Evolutionary conservation across 2,329 filamentous ascomycete species (phyloP).

Genomic region (Aspergillus chevalieri): DNA sequence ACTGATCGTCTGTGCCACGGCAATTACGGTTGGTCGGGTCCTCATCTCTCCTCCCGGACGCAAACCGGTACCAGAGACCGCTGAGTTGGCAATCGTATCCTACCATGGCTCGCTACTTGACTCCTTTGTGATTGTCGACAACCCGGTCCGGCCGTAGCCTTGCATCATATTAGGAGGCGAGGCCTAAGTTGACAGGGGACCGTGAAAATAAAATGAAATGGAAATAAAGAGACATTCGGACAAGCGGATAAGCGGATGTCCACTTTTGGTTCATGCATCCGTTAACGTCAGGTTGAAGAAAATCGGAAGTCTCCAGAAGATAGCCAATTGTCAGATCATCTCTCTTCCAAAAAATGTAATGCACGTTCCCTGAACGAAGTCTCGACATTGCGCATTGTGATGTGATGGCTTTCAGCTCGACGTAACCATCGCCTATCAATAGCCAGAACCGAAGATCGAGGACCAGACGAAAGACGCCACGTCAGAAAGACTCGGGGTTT

Average conservation of each 20-base stretch:
- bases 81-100: slow-evolving; percentile 26
- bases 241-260: slow-evolving; percentile 11
- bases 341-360: background rate
- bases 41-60: slow-evolving; percentile 12
- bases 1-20: slow-evolving; percentile 15
- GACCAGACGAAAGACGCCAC: slow-evolving; percentile 34
- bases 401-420: slow-evolving; percentile 1
- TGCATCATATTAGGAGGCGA: slow-evolving; percentile 11
- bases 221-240: slow-evolving; percentile 2
- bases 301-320: background rate
- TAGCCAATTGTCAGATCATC: background rate
- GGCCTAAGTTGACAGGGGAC: background rate
- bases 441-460: slow-evolving; percentile 13
- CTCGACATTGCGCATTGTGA: background rate
- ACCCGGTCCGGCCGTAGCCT: slow-evolving; percentile 16
- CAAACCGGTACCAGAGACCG: slow-evolving; percentile 15
- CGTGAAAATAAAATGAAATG: slow-evolving; percentile 1
- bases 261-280: slow-evolving; percentile 6
- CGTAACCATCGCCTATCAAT: slow-evolving; percentile 1
- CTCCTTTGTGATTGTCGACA: slow-evolving; percentile 11
- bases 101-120: slow-evolving; percentile 17
- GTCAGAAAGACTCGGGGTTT: slow-evolving; percentile 34
- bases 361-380: background rate
- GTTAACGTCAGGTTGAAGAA: slow-evolving; percentile 4
- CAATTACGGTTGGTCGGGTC: slow-evolving; percentile 9